Percentiles rank a stretch among this genome's conserved stretches.
Evolutionary conservation across 2,329 filamentous ascomycete species (phyloP).

Genomic region (Trichoderma simmonsii): DNA sequence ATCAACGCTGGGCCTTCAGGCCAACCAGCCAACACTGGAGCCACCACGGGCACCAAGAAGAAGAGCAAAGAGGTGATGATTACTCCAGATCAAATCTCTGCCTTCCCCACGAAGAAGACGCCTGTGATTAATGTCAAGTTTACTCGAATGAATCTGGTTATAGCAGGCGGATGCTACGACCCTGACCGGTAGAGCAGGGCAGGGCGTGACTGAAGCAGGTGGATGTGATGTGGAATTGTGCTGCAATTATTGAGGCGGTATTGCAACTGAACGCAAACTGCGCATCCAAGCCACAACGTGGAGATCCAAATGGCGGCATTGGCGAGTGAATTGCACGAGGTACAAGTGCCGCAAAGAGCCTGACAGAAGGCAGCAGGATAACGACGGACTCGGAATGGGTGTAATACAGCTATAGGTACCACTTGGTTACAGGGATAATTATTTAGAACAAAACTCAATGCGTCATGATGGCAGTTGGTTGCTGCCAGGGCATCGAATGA

Average conservation of each 20-base stretch:
- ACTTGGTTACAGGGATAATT: background rate
- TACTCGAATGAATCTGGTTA: slow-evolving; percentile 89
- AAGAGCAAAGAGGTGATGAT: slow-evolving; percentile 87
- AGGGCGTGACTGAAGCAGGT: background rate
- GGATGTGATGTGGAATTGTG: background rate
- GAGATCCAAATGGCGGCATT: background rate
- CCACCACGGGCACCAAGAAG: slow-evolving; percentile 56
- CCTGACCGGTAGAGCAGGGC: slow-evolving; percentile 42
- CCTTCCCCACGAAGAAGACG: slow-evolving; percentile 93
- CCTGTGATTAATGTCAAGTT: slow-evolving; percentile 92
- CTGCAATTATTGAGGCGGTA: too few species aligned
- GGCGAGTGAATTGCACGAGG: background rate
- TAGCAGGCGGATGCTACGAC: slow-evolving; percentile 74
- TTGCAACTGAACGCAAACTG: background rate
- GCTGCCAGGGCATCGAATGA: background rate
- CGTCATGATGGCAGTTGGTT: background rate
- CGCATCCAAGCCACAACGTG: background rate
- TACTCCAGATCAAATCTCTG: slow-evolving; percentile 88
- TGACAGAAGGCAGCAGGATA: background rate
- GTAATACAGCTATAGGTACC: background rate
- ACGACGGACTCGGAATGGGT: background rate
- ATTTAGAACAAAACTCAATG: background rate
- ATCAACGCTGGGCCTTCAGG: slow-evolving; percentile 27
- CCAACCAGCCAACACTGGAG: slow-evolving; percentile 28
- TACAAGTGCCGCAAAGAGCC: background rate